phyloP scores from a whole-genome alignment of 805 yeast species.

The Saccharomycopsis sp. region DNA sequence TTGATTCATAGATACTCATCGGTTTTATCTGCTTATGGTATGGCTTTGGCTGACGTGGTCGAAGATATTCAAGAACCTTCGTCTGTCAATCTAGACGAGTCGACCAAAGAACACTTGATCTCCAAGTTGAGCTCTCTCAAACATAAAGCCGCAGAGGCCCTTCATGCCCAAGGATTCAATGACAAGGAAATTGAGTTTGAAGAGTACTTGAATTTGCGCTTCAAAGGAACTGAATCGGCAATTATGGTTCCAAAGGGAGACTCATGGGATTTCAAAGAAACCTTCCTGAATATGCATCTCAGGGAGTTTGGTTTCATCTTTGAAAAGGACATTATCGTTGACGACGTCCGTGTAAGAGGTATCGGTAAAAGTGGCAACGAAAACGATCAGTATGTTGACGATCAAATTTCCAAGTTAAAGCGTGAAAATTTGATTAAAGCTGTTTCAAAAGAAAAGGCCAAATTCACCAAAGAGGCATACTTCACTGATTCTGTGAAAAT shows the following conservation, averaged over 20 bases:
- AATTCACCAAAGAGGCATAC: constrained; percentile 41
- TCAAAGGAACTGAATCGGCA: constrained; percentile 85
- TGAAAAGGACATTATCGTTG: constrained; percentile 54
- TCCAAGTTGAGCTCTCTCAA: background rate
- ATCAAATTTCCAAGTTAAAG: constrained; percentile 40
- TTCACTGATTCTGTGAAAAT: constrained; percentile 45
- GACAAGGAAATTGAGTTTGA: constrained; percentile 45
- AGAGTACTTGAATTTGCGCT: constrained; percentile 68
- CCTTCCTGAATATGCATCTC: constrained; percentile 50
- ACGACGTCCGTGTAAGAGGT: constrained; percentile 69
- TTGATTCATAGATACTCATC: constrained; percentile 78
- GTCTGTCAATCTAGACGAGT: constrained; percentile 35
- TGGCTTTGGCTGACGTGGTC: constrained; percentile 80
- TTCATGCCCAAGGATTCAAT: constrained; percentile 46
- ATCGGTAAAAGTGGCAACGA: constrained; percentile 52
- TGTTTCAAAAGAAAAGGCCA: constrained; percentile 26
- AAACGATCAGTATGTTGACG: constrained; percentile 39
- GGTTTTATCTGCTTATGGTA: constrained; percentile 81
- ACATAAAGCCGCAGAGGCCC: constrained; percentile 25
- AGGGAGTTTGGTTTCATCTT: constrained; percentile 70
- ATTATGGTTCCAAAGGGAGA: constrained; percentile 50
- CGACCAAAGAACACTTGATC: constrained; percentile 12
- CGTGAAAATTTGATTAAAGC: constrained; percentile 22
- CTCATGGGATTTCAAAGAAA: constrained; percentile 29
- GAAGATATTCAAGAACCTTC: constrained; percentile 75